Evolutionary conservation across 306 rosid species (phyloP), one percentile per base, ranked within the genome.

Genomic region (Vigna nakashimae): DNA sequence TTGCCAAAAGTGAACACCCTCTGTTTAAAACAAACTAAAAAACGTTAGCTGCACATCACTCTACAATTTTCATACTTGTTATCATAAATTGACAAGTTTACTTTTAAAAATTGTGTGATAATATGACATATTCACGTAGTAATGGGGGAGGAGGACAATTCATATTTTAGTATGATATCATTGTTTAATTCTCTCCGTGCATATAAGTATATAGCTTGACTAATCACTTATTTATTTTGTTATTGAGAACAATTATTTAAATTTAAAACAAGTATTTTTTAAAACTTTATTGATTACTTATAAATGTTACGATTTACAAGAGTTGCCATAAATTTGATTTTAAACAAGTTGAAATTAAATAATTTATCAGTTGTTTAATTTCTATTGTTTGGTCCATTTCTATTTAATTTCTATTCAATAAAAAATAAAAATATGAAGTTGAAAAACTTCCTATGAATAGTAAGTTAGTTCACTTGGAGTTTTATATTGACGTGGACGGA

Each of bases 1-100:
- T 95, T 95, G 73, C 98, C 98, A 75, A 95, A 95, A 65, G 92
- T 91, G 81, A 89, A 95, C 53, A 92, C 98, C 66, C 93, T 74
- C 97, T 95, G 95, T 76, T 76, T 18, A 36, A 79, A 68, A 85
- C 74, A 76, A 42, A 83, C 34, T 11, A 28, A 76, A 24, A 45
- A 72, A 75, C 68, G 49, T 30, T 79, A 52, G 64, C 45, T 67
- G 51, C 52, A 32, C 70, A 74, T 74, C 69, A 73, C 69, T 14
- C 72, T 5, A 34, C 38, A 34, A 34, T 30, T 50, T n/a, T 51
- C 43, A 11, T 17, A 42, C 11, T 38, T 26, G 24, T 7, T 24
- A 65, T 36, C 20, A 57, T 57, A 50, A 14, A 17, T 14, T 58
- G 62, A 58, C 5, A 30, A 30, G 11, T 28, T 78, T 11, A 57